Evolutionary conservation across 2,329 filamentous ascomycete species (phyloP), one percentile per base, ranked within the genome.

Genomic region (Pseudogymnoascus sp.): DNA sequence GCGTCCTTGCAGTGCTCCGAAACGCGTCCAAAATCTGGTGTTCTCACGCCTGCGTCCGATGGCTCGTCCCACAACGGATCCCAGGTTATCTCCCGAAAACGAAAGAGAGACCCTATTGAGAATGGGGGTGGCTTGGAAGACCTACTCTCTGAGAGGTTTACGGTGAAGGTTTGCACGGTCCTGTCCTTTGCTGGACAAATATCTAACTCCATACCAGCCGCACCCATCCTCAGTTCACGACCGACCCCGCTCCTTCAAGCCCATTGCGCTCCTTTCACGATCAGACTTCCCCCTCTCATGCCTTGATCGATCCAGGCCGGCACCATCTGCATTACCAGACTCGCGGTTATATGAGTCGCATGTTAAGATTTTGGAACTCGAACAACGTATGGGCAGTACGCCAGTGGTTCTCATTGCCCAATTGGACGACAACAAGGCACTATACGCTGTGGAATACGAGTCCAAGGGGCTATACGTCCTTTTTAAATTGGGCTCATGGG

Each of bases 361-460:
- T 66, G 79, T 89, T 67, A 82, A 83, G 65, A 82, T 86, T 62
- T 75, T 89, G 64, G 86, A 89, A 65, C 79, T 85, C 41, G 84
- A 86, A 73, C 81, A 78, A 61, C 84, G 83, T n/a, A 78, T 84
- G 68, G 81, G 80, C 63, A 79, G 77, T 19, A 73, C 75, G 9
- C 77, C 81, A 12, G 81, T 80, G 63, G 76, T 90, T 14, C 78
- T 91, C 8, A 77, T 91, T 63, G 86, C 84, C 28, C 79, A 83
- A 63, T 78, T 82, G 49, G 83, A 87, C 45, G 76, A 79, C 25
- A 80, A 79, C 64, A 77, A 78, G 62, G 77, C 76, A 36, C 66
- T 83, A 0, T 88, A 84, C 70, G 86, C 81, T 11, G 75, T 90
- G n/a, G 89, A 92, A 75, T 80, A 84, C 23, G 84, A 89, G 36